Conservation (phyloP, 2,329 filamentous ascomycete species). For the Ophiostoma himal-ulmi region DNA sequence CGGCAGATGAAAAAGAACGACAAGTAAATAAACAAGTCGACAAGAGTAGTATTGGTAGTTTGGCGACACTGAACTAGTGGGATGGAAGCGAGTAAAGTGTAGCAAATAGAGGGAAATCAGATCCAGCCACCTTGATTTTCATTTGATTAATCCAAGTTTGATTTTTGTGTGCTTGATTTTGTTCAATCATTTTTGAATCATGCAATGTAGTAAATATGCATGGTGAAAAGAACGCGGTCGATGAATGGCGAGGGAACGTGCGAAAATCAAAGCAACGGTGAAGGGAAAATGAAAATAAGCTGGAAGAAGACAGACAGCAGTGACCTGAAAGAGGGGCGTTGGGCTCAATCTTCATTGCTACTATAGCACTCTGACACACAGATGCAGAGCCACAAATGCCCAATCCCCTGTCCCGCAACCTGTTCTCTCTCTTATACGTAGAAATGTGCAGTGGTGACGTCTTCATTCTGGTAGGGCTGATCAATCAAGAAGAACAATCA, state of each 20-base stretch:
- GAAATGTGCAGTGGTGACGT: conserved; percentile 3
- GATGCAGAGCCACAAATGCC: neutral
- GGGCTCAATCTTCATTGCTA: neutral
- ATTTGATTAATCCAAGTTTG: neutral
- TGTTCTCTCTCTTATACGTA: neutral
- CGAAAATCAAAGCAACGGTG: neutral
- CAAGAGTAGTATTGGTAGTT: neutral
- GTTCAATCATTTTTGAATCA: neutral
- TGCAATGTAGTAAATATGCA: neutral
- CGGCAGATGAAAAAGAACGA: neutral
- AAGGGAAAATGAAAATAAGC: neutral
- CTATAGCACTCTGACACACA: neutral
- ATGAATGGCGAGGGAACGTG: neutral
- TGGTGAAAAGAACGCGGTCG: neutral
- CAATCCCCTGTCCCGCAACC: neutral
- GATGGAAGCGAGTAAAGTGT: neutral
- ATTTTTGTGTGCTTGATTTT: neutral
- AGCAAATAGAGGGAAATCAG: neutral
- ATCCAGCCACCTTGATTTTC: neutral
- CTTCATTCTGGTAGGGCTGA: neutral
- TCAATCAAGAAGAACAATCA: neutral
- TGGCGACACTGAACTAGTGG: neutral
- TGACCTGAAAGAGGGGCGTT: neutral
- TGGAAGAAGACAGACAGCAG: neutral
- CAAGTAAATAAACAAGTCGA: neutral